Evolutionary conservation across 345 rosid genomes (phyloP).

Genomic region (Excoecaria agallocha): DNA sequence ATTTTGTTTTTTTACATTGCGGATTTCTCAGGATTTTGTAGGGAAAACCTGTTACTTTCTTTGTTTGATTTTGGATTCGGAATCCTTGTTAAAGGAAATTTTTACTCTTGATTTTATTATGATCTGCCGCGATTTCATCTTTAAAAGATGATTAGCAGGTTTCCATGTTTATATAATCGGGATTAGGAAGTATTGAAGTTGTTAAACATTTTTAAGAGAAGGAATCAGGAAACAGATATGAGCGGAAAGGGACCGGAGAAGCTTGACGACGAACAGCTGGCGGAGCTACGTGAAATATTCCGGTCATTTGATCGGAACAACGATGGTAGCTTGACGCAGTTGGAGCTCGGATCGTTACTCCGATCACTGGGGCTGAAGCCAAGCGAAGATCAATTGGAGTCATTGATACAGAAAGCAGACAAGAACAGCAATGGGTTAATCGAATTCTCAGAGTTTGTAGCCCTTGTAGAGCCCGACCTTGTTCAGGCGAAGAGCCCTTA

Average conservation of each 20-base stretch:
- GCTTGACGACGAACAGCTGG: constrained; percentile 72
- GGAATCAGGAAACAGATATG: not conserved
- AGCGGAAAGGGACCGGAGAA: constrained; percentile 24
- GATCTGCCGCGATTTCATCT: not conserved
- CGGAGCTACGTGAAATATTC: constrained; percentile 77
- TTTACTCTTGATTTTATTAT: not conserved
- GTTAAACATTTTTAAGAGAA: not conserved
- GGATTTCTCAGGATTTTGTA: not conserved
- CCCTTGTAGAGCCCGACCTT: constrained; percentile 74
- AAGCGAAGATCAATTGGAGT: constrained; percentile 67
- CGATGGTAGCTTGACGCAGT: constrained; percentile 85
- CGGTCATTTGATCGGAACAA: constrained; percentile 80
- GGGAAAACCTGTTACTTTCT: not conserved
- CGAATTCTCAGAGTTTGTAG: constrained; percentile 82
- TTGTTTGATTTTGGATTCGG: not conserved
- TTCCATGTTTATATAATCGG: not conserved
- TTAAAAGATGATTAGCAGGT: not conserved
- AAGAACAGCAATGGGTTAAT: constrained; percentile 78
- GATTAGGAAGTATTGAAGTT: not conserved
- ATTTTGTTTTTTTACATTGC: not conserved
- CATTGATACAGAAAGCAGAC: constrained; percentile 68
- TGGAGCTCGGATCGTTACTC: constrained; percentile 81
- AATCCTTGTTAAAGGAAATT: not conserved
- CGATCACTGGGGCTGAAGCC: constrained; percentile 76
- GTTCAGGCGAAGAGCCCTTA: constrained; percentile 64